Evolutionary conservation across 2,329 filamentous ascomycete genomes (phyloP), one percentile per base, ranked within the genome.

Genomic region (Zelopaecilomyces penicillatus): DNA sequence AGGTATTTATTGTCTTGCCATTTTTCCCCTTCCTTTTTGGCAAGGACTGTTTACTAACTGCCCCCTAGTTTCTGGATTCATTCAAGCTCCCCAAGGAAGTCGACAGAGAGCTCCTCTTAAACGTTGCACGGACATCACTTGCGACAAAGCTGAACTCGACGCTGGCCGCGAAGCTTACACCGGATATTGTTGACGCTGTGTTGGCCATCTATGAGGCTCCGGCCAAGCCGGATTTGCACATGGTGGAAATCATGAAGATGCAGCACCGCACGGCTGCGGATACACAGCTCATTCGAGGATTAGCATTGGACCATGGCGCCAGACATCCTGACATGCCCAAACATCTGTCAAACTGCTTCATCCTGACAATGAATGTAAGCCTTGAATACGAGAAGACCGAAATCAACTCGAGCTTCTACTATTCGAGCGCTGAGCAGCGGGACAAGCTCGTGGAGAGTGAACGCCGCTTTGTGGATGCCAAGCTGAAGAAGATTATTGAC

Each of bases 221-320:
- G 28, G 82, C 80, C 51, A 97, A 97, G 73, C 94, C 94, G 45
- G 93, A 98, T 69, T 69, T 98, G 60, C 91, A 97, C 74, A 98
- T 98, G 93, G 78, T 98, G 54, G 93, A 98, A 70, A 97, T 98
- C 59, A 98, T 98, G 93, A 97, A 95, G 66, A 97, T 98, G 91
- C 93, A 98, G 72, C 93, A 98, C 73, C 86, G 91, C 56, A 89
- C 87, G 42, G 90, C 91, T 47, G 87, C 93, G 30, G 93, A 98
- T 66, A 98, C 93, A 46, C 89, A 95, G 67, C 80, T 98, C 48
- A 96, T 98, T 65, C 82, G 86, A 53, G 93, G 93, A 48, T 75
- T 98, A 47, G 93, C 88, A 7, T 73, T 98, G 49, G 93, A 98
- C 60, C 93, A 98, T 66, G 93, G 93, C 54, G 90, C 93, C 9